Conservation (phyloP, 106 monocot species). For the Alisma plantagoaquatica region DNA sequence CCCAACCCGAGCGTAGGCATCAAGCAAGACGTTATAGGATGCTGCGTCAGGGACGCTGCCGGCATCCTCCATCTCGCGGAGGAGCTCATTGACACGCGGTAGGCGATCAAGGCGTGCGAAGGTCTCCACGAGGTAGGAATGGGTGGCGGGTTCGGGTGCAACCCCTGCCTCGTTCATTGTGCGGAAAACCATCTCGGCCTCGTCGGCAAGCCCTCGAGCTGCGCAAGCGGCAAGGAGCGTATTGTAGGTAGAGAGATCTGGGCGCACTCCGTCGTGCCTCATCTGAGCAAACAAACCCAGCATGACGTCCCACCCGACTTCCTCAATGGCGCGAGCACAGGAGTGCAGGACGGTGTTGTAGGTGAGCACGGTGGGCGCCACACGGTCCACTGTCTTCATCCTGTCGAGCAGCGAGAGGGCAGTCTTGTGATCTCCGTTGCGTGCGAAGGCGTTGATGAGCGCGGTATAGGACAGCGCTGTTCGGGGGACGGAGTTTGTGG, state of each 20-base stretch:
- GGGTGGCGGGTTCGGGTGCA: constrained; percentile 52
- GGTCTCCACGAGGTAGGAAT: constrained; percentile 57
- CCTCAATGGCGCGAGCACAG: constrained; percentile 38
- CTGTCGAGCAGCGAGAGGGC: constrained; percentile 46
- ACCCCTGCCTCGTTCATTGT: constrained; percentile 78
- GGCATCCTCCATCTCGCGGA: constrained; percentile 55
- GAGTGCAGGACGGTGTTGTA: constrained; percentile 85
- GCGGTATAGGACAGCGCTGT: constrained; percentile 80
- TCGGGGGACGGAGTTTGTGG: constrained; percentile 36
- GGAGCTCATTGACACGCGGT: constrained; percentile 45
- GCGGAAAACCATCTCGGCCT: constrained; percentile 75
- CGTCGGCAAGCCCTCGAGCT: constrained; percentile 41
- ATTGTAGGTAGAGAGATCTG: constrained; percentile 88
- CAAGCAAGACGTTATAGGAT: constrained; percentile 75
- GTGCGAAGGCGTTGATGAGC: constrained; percentile 68
- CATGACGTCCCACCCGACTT: constrained; percentile 49
- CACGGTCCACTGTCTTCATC: constrained; percentile 56
- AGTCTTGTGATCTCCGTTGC: constrained; percentile 45
- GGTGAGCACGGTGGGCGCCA: constrained; percentile 60
- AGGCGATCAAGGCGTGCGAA: constrained; percentile 46
- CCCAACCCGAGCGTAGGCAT: constrained; percentile 48
- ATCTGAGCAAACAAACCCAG: constrained; percentile 80
- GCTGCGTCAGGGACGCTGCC: constrained; percentile 64
- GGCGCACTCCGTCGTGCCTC: constrained; percentile 80
- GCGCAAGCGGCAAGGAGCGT: constrained; percentile 78